Base-by-base conservation (phyloP, 2,329 filamentous ascomycete species). In the Verticillium alfalfae region DNA sequence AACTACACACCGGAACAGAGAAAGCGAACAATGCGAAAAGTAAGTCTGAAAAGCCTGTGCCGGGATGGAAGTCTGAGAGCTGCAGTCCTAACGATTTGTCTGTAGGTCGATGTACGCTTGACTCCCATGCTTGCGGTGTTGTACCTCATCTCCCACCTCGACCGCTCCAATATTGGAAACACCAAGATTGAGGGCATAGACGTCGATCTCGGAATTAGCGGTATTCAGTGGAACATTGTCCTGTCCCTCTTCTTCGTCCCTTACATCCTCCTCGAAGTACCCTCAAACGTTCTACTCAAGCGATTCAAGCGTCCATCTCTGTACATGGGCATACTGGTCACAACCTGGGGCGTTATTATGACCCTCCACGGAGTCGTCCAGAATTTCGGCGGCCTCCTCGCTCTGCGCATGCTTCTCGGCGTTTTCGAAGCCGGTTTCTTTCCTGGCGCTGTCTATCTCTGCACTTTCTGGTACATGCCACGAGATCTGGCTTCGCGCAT, bases 251-350 rank as follows among this genome's bases (percentile, higher is more conserved):
- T 90, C 66, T 91, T 91, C 76, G 89, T 90, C 72, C 79, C 89
- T 26, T 88, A 68, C 39, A 75, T 86, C 0, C 73, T 88, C 16
- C 85, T 87, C 64, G 87, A 89, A 68, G 78, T 83, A 0, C 70
- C 87, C 34, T 88, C 85, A 54, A 90, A 91, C 67, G 73, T 89
- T 34, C 71, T 90, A 13, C 80, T 90, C 56, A 90, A 90, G 69
- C 80, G 79, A 6, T 76, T 88, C 66, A 69, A 63, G 26, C 79
- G 84, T 0, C 88, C 88, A 0, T 86, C 83, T 34, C 72, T 87
- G 41, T 91, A 90, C 67, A 78, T 90, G 52, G 85, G 87, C 0
- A 72, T 79, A 2, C 88, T 90, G 63, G 89, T 91, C 79, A 71
- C 85, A 3, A 70, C 81, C 10, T 81, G 70, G 70, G 69, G 68